Evolutionary conservation across 148 eudicot species (phyloP).

Genomic region (Pouteria glomerata): DNA sequence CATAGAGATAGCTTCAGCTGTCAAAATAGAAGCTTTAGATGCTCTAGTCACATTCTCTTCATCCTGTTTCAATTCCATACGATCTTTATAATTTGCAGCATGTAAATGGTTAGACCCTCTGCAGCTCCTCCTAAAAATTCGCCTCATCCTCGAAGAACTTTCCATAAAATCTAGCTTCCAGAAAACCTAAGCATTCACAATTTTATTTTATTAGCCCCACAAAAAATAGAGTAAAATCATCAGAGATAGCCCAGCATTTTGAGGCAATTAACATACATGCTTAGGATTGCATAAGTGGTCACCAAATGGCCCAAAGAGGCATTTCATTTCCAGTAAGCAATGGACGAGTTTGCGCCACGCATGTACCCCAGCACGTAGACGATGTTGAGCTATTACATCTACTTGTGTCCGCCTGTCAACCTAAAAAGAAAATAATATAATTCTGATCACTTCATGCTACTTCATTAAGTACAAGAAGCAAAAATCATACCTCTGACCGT

Average conservation of each 20-base stretch:
- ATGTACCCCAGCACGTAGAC: constrained; percentile 65
- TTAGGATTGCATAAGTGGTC: constrained; percentile 56
- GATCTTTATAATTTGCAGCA: constrained; percentile 79
- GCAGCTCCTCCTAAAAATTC: constrained; percentile 72
- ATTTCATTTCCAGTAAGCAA: constrained; percentile 74
- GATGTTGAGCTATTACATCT: constrained; percentile 59
- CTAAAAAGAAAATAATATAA: constrained; percentile 30
- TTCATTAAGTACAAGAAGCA: not conserved
- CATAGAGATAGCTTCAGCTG: constrained; percentile 77
- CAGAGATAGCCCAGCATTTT: not conserved
- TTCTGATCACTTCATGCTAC: not conserved
- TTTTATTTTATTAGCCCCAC: not conserved
- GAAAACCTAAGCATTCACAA: constrained; percentile 47
- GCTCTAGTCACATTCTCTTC: constrained; percentile 44
- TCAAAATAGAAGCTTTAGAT: constrained; percentile 62
- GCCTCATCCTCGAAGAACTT: constrained; percentile 91
- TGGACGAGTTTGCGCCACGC: constrained; percentile 95
- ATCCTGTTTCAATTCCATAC: constrained; percentile 31
- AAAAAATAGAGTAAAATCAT: not conserved
- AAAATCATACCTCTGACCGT: constrained; percentile 73
- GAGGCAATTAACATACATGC: constrained; percentile 39
- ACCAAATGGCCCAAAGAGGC: constrained; percentile 83
- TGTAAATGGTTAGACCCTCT: constrained; percentile 77
- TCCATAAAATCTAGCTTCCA: constrained; percentile 94
- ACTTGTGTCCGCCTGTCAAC: constrained; percentile 86